Percentiles rank a stretch among this genome's conserved stretches.
These are phyloP conservation scores for Nigrograna mackinnonii DNA, from an alignment of 2,329 filamentous ascomycete genomes.

Conservation along the genomic window DNA sequence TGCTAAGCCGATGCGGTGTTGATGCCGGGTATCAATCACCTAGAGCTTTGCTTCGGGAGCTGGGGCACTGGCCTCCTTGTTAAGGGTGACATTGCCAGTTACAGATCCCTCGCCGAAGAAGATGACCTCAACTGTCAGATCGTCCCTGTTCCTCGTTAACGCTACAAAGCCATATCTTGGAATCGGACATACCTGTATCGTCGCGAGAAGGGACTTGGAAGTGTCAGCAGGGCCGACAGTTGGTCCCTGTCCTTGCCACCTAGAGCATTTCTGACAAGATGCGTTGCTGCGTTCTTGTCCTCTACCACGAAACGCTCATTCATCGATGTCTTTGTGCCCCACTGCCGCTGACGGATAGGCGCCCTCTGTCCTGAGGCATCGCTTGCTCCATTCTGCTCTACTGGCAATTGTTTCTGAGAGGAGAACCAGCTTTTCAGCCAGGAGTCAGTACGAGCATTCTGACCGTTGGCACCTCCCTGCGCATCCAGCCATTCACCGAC, in stretches of 20 bases:
- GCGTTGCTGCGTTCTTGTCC: constrained; percentile 95
- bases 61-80: constrained; percentile 80
- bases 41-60: constrained; percentile 53
- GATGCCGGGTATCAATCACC: too few species aligned
- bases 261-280: constrained; percentile 91
- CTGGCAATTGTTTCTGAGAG: constrained; percentile 66
- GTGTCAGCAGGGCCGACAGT: constrained; percentile 85
- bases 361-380: constrained; percentile 73
- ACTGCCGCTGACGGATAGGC: constrained; percentile 88
- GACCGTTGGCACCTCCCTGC: constrained; percentile 54
- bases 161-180: background rate
- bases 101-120: constrained; percentile 88
- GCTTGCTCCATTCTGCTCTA: constrained; percentile 65
- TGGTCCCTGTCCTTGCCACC: constrained; percentile 93
- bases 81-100: constrained; percentile 78
- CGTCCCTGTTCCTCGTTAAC: constrained; percentile 65
- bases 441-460: constrained; percentile 50
- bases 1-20: too few species aligned
- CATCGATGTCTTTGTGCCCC: constrained; percentile 76
- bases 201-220: constrained; percentile 88
- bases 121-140: constrained; percentile 96
- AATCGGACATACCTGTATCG: constrained; percentile 74
- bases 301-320: constrained; percentile 88
- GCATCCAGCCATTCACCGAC: constrained; percentile 96
- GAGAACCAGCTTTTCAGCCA: constrained; percentile 75